Percentiles rank a stretch among this genome's conserved stretches.
Evolutionary conservation across 768 basidiomycete genomes (phyloP).

Genomic region (Brasilioporus rufonigricans): DNA sequence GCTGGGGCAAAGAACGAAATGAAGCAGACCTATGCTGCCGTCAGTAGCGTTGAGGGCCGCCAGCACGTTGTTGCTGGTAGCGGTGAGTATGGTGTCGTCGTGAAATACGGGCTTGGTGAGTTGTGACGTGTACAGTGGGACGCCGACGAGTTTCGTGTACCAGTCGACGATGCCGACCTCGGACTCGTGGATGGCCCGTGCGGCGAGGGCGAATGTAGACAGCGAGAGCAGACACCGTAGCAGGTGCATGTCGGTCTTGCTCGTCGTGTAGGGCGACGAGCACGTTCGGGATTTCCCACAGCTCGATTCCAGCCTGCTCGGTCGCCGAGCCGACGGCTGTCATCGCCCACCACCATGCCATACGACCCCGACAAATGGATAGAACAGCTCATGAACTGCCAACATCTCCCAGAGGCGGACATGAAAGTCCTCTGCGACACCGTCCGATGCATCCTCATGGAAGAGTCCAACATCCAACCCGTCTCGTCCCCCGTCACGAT

Average conservation of each 20-base stretch:
- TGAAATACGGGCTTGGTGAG: conserved; percentile 63
- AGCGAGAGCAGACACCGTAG: conserved; percentile 19
- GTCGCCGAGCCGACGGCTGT: neutral
- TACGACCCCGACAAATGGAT: conserved; percentile 80
- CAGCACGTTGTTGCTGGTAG: conserved; percentile 73
- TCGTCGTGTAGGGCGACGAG: neutral
- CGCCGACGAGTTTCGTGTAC: conserved; percentile 76
- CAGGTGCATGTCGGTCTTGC: conserved; percentile 13
- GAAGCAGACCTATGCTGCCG: conserved; percentile 63
- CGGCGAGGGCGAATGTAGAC: conserved; percentile 20
- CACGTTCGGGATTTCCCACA: neutral
- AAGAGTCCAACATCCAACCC: conserved; percentile 97
- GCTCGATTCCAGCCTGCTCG: neutral
- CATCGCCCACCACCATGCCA: conserved; percentile 24
- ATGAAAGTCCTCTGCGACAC: conserved; percentile 93
- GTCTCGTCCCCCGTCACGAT: conserved; percentile 94
- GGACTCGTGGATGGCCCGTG: conserved; percentile 60
- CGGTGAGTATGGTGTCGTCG: conserved; percentile 56
- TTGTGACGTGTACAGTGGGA: conserved; percentile 53
- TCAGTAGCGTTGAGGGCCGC: conserved; percentile 66
- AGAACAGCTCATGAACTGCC: conserved; percentile 80
- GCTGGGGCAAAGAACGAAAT: conserved; percentile 3
- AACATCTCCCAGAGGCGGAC: conserved; percentile 84
- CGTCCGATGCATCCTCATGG: conserved; percentile 85
- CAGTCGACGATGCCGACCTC: conserved; percentile 86